Evolutionary conservation across 2,329 filamentous ascomycete genomes (phyloP).

Genomic region (Chrysoporthe puriensis): DNA sequence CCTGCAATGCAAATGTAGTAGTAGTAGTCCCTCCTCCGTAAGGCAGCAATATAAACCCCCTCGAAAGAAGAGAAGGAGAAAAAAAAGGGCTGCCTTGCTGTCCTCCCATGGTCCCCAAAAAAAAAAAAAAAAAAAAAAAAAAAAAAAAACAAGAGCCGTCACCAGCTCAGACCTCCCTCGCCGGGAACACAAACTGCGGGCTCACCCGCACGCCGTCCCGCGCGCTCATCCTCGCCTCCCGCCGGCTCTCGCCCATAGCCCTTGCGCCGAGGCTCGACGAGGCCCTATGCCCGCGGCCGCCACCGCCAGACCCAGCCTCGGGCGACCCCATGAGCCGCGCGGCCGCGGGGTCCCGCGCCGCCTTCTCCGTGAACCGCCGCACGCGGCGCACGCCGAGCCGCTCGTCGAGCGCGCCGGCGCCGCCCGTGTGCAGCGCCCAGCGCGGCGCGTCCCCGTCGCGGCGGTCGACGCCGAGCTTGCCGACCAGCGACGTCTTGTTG

Average conservation of each 20-base stretch:
- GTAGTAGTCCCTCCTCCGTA: background rate
- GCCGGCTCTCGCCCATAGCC: slow-evolving; percentile 34
- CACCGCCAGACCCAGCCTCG: background rate
- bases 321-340: slow-evolving; percentile 33
- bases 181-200: slow-evolving; percentile 26
- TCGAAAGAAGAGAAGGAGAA: background rate
- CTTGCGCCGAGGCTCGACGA: slow-evolving; percentile 17
- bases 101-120: too few species aligned
- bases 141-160: background rate
- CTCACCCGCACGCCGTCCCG: slow-evolving; percentile 17
- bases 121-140: background rate
- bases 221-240: slow-evolving; percentile 34
- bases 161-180: background rate
- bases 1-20: slow-evolving; percentile 22
- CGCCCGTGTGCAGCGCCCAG: slow-evolving; percentile 56
- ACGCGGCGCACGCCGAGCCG: slow-evolving; percentile 50
- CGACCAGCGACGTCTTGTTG: slow-evolving; percentile 70
- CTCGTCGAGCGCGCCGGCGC: slow-evolving; percentile 37
- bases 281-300: background rate
- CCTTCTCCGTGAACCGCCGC: slow-evolving; percentile 50
- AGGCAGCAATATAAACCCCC: background rate
- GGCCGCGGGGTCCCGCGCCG: slow-evolving; percentile 11
- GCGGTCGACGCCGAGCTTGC: slow-evolving; percentile 63
- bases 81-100: background rate
- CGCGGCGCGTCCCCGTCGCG: slow-evolving; percentile 51